Conservation (phyloP, 306 rosid genomes). For the Ammopiptanthus mongolicus region DNA sequence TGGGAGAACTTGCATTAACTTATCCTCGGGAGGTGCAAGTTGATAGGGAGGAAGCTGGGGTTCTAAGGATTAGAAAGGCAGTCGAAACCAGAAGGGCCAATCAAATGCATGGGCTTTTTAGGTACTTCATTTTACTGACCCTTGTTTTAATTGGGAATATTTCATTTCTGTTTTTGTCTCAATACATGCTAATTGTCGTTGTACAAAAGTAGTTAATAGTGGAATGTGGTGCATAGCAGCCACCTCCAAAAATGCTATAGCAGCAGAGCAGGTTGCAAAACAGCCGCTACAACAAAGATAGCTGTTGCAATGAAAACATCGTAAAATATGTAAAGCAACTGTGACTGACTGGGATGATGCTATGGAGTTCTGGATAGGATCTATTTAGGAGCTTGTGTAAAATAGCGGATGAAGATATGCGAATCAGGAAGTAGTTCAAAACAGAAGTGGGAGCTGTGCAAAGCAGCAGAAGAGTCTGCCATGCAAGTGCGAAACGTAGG, state of each 20-base stretch:
- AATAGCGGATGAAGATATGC: background rate
- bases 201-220: background rate
- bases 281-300: background rate
- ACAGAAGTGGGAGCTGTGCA: background rate
- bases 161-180: slow-evolving; percentile 7
- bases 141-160: background rate
- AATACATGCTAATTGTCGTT: background rate
- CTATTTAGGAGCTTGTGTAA: background rate
- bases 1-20: slow-evolving; percentile 73
- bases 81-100: slow-evolving; percentile 81
- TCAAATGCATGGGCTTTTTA: slow-evolving; percentile 95
- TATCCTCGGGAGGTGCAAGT: slow-evolving; percentile 81
- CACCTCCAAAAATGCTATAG: background rate
- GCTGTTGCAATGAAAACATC: background rate
- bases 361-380: background rate
- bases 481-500: background rate
- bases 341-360: background rate
- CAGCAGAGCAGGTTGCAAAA: background rate
- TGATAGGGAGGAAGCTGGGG: slow-evolving; percentile 62
- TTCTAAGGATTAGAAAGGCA: slow-evolving; percentile 56
- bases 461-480: background rate
- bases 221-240: background rate
- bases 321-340: background rate
- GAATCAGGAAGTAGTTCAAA: background rate
- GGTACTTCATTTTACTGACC: slow-evolving; percentile 45